Evolutionary conservation across 2,329 filamentous ascomycete genomes (phyloP).

Genomic region (Podosphaera aphanis): DNA sequence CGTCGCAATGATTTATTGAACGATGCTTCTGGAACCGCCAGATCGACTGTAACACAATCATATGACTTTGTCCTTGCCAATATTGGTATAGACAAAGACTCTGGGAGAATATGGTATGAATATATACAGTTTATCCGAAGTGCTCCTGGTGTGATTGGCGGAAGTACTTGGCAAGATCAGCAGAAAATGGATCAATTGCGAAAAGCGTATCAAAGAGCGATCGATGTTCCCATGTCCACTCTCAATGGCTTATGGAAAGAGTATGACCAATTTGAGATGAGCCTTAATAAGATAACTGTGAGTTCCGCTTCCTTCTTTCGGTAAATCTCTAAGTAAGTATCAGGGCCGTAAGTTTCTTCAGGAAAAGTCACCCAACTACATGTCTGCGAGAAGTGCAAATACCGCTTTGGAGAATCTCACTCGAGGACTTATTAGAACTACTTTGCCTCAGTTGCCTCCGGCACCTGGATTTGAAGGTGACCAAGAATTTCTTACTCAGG

Average conservation of each 20-base stretch:
- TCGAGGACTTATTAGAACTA: conserved; percentile 49
- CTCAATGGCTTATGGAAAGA: conserved; percentile 85
- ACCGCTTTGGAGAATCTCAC: conserved; percentile 80
- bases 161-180: conserved; percentile 80
- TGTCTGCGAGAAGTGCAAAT: conserved; percentile 82
- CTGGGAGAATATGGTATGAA: conserved; percentile 76
- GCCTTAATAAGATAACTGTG: conserved; percentile 76
- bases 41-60: conserved; percentile 57
- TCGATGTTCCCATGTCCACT: conserved; percentile 63
- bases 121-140: conserved; percentile 85
- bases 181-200: conserved; percentile 92
- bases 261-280: conserved; percentile 90
- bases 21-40: conserved; percentile 53
- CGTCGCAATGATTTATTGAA: conserved; percentile 69
- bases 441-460: conserved; percentile 60
- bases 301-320: conserved; percentile 13
- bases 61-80: conserved; percentile 84
- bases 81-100: conserved; percentile 77
- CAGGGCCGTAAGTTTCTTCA: conserved; percentile 85
- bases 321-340: conserved; percentile 6
- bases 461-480: conserved; percentile 70
- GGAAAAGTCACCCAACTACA: conserved; percentile 78
- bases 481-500: conserved; percentile 60
- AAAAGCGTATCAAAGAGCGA: conserved; percentile 78
- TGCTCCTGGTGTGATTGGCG: conserved; percentile 65